These are phyloP conservation scores for Gloeophyllum trabeum DNA, from an alignment of 768 basidiomycete species.

Conservation along the genomic window DNA sequence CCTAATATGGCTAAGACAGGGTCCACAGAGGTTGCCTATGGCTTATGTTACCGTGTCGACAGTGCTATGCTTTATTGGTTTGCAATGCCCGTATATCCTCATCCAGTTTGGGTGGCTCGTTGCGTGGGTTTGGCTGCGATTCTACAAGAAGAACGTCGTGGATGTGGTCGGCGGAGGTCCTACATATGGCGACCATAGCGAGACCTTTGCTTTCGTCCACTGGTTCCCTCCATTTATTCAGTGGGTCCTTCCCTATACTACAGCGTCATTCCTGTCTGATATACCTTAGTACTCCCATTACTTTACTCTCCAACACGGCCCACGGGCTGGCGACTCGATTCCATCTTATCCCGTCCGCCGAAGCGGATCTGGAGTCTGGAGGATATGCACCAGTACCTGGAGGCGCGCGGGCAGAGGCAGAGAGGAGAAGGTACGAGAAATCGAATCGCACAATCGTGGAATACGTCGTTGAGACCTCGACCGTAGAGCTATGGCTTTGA, in stretches of 20 bases:
- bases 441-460: neutral
- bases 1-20: neutral
- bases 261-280: neutral
- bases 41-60: slow-evolving; percentile 86
- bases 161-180: slow-evolving; percentile 51
- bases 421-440: slow-evolving; percentile 78
- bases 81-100: slow-evolving; percentile 83
- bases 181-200: slow-evolving; percentile 89
- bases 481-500: slow-evolving; percentile 83
- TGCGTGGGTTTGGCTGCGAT: slow-evolving; percentile 89
- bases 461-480: neutral
- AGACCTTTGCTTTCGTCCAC: slow-evolving; percentile 88
- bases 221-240: slow-evolving; percentile 97
- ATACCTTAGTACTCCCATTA: slow-evolving; percentile 53
- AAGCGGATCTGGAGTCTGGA: slow-evolving; percentile 60
- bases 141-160: slow-evolving; percentile 81
- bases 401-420: slow-evolving; percentile 90
- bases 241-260: slow-evolving; percentile 30
- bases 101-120: slow-evolving; percentile 99
- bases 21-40: slow-evolving; percentile 80
- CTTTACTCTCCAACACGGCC: slow-evolving; percentile 53
- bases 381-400: slow-evolving; percentile 71
- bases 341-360: slow-evolving; percentile 59
- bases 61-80: slow-evolving; percentile 70
- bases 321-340: slow-evolving; percentile 57